Evolutionary conservation across 73 alveolate species (phyloP), one percentile per base, ranked within the genome.

Genomic region (Diophrys appendiculata): DNA sequence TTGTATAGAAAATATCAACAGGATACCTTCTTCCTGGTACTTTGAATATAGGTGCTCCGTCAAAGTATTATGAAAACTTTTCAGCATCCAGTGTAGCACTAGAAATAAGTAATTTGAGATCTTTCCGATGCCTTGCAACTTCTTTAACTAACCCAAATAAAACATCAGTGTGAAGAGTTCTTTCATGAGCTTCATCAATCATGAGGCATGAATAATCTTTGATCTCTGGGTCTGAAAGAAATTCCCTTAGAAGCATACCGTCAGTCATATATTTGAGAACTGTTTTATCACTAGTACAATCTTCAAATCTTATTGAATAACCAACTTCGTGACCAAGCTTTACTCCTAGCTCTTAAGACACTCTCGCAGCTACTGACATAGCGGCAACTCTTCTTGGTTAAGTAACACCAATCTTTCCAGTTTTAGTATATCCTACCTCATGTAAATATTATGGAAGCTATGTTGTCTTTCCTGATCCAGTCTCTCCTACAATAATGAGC

Each of bases 371-470:
- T 14, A 98, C 99, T 78, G 99, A 88, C 99, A 98, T 94, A 8
- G 99, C 99, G 13, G 99, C 99, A 0, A 98, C 99, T 83, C 99
- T 94, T 76, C 99, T 86, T 0, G 99, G 99, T 86, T 98, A 97
- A 3, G 99, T 98, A 65, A 99, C 83, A 33, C 99, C 99, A 32
- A 98, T 97, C 86, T 92, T 97, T 73, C 99, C 99, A 53, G 78
- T 78, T 76, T 86, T 90, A 34, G 99, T 92, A 78, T 98, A 98
- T 26, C 99, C 99, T 24, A 91, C 94, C 88, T 98, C 99, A 82
- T 96, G 97, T 73, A 97, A 82, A 86, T 96, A 98, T 88, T 98
- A 97, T 0, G 99, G 98, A 2, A 97, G 78, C 83, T 97, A 92
- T 3, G 99, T 97, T 69, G 99, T 97, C 83, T 97, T 97, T 26